These are phyloP conservation scores for Paramecium biaurelia DNA, from an alignment of 73 alveolate genomes.

Conservation along the genomic window DNA sequence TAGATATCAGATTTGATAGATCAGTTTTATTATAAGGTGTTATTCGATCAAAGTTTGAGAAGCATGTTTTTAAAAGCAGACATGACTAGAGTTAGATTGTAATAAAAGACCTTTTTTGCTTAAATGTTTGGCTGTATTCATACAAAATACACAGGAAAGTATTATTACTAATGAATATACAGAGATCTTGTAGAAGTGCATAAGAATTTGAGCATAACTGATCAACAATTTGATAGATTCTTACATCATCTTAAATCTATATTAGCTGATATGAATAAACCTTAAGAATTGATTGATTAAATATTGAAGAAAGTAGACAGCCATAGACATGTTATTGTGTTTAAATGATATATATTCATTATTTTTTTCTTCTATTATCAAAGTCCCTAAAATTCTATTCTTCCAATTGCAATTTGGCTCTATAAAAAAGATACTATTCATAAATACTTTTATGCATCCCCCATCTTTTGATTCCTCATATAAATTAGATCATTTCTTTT, in stretches of 20 bases:
- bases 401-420: neutral
- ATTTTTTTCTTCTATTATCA: neutral
- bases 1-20: slow-evolving; percentile 33
- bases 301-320: slow-evolving; percentile 11
- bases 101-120: slow-evolving; percentile 43
- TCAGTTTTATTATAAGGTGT: slow-evolving; percentile 34
- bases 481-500: neutral
- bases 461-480: neutral
- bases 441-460: neutral
- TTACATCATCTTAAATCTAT: neutral
- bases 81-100: slow-evolving; percentile 41
- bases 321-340: slow-evolving; percentile 3
- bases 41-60: slow-evolving; percentile 42
- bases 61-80: slow-evolving; percentile 28
- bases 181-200: slow-evolving; percentile 31
- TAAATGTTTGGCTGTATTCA: neutral
- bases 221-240: slow-evolving; percentile 14
- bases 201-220: slow-evolving; percentile 10
- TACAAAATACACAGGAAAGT: slow-evolving; percentile 30
- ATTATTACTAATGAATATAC: neutral
- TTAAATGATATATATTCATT: neutral
- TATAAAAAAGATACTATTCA: neutral
- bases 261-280: neutral
- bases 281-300: neutral
- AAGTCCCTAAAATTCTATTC: neutral